A percentile compares a stretch with the other conserved stretches of the same genome.
phyloP scores from a whole-genome alignment of 164 flowering plant species.

The Nymphaea thermarum region DNA sequence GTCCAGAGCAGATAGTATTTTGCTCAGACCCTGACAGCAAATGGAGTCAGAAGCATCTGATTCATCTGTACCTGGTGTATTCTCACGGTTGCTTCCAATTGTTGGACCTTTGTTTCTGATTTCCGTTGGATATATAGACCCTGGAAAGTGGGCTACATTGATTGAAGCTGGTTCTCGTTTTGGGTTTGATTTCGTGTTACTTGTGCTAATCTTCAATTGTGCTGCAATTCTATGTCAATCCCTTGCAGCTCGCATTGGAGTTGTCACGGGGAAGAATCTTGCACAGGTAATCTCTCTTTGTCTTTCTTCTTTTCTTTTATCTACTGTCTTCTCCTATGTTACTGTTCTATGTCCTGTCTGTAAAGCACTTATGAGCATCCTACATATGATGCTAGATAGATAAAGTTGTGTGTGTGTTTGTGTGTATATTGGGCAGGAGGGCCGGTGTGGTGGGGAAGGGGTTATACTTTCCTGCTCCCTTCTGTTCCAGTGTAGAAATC shows the following conservation, averaged over 20 bases:
- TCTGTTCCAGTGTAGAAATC: too few species aligned
- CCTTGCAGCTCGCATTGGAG: constrained; percentile 60
- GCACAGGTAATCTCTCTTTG: constrained; percentile 48
- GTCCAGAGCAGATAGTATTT: background rate
- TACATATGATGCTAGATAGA: too few species aligned
- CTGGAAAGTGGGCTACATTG: constrained; percentile 92
- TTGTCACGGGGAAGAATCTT: constrained; percentile 77
- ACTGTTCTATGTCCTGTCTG: background rate
- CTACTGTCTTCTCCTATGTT: background rate
- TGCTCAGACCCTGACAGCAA: background rate
- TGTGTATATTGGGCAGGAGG: too few species aligned
- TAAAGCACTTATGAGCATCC: too few species aligned
- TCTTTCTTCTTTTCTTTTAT: too few species aligned
- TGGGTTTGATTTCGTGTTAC: constrained; percentile 54
- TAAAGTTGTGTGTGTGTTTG: too few species aligned
- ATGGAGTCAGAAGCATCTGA: constrained; percentile 41
- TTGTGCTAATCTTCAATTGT: constrained; percentile 46
- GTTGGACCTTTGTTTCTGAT: constrained; percentile 53
- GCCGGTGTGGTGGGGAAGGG: too few species aligned
- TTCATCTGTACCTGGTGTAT: constrained; percentile 16
- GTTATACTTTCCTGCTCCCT: too few species aligned
- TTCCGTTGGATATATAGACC: constrained; percentile 78
- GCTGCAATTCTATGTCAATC: constrained; percentile 82
- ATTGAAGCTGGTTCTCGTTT: constrained; percentile 89
- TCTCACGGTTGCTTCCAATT: constrained; percentile 40